Evolutionary conservation across 1,139 yeast genomes (phyloP).

Genomic region (Chernovozyma aurita): DNA sequence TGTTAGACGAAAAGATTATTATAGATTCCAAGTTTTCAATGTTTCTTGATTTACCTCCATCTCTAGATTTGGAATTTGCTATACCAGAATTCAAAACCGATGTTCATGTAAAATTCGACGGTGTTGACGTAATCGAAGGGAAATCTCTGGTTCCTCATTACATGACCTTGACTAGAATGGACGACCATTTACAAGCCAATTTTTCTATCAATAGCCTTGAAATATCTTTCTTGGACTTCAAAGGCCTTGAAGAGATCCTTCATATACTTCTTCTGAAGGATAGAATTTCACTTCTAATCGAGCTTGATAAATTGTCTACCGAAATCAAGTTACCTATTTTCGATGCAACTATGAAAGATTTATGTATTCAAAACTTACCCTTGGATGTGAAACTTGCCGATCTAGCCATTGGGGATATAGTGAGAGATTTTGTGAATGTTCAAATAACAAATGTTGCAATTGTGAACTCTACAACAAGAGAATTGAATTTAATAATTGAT

Average conservation of each 20-base stretch:
- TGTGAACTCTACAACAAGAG: background rate
- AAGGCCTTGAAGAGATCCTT: background rate
- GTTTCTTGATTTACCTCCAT: conserved; percentile 8
- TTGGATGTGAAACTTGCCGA: background rate
- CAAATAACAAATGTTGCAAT: background rate
- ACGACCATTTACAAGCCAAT: background rate
- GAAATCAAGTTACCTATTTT: background rate
- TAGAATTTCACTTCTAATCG: background rate
- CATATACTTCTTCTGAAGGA: background rate
- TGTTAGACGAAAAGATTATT: background rate
- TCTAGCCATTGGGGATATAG: background rate
- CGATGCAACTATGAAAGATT: background rate
- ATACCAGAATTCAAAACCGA: conserved; percentile 14
- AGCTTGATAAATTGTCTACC: background rate
- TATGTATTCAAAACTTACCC: background rate
- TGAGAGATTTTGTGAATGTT: background rate
- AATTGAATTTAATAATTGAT: background rate
- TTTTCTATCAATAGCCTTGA: background rate
- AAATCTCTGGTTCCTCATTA: background rate
- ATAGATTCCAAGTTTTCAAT: conserved; percentile 11
- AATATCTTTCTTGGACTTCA: background rate
- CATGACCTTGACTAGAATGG: background rate
- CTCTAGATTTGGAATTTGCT: conserved; percentile 11
- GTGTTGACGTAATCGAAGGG: conserved; percentile 6
- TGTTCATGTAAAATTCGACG: conserved; percentile 10